Percentiles rank a stretch among this genome's conserved stretches.
Evolutionary conservation across 2,329 filamentous ascomycete species (phyloP).

Genomic region (Fragosphaeria purpurea): DNA sequence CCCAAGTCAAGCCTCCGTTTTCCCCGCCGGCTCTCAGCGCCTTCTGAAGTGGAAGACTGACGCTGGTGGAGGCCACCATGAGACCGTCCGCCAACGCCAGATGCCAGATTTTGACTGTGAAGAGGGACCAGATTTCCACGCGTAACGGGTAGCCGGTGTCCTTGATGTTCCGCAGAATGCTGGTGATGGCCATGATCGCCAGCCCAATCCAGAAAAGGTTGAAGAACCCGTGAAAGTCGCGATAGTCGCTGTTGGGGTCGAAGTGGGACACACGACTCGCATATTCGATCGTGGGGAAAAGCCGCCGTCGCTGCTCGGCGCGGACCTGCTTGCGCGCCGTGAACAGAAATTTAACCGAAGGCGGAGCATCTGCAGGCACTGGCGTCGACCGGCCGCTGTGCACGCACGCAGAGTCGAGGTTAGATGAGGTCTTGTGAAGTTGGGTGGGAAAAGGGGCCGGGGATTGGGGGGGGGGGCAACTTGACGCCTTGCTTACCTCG

Average conservation of each 20-base stretch:
- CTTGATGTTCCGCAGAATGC: constrained; percentile 85
- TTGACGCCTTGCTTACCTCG: neutral
- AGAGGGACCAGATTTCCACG: constrained; percentile 77
- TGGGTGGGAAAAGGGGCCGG: constrained; percentile 1
- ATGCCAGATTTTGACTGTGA: constrained; percentile 83
- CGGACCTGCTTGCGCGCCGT: constrained; percentile 74
- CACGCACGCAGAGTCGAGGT: too few species aligned
- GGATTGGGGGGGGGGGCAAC: neutral
- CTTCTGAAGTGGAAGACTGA: constrained; percentile 65
- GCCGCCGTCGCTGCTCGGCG: constrained; percentile 67
- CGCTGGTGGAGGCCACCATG: constrained; percentile 69
- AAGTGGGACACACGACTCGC: constrained; percentile 88
- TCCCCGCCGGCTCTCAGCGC: constrained; percentile 46
- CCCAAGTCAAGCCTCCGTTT: constrained; percentile 58
- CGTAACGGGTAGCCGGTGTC: constrained; percentile 83
- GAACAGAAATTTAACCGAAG: constrained; percentile 78
- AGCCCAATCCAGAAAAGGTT: constrained; percentile 96
- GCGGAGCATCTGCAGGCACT: constrained; percentile 80
- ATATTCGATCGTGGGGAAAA: constrained; percentile 92
- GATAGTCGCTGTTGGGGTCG: constrained; percentile 82
- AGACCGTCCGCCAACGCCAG: constrained; percentile 71
- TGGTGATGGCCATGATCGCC: constrained; percentile 92
- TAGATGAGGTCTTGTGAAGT: constrained; percentile 3
- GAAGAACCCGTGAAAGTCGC: constrained; percentile 95
- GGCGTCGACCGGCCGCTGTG: constrained; percentile 72